These are phyloP conservation scores for Aspergillus chevalieri DNA, from an alignment of 2,329 filamentous ascomycete genomes.

Conservation along the genomic window DNA sequence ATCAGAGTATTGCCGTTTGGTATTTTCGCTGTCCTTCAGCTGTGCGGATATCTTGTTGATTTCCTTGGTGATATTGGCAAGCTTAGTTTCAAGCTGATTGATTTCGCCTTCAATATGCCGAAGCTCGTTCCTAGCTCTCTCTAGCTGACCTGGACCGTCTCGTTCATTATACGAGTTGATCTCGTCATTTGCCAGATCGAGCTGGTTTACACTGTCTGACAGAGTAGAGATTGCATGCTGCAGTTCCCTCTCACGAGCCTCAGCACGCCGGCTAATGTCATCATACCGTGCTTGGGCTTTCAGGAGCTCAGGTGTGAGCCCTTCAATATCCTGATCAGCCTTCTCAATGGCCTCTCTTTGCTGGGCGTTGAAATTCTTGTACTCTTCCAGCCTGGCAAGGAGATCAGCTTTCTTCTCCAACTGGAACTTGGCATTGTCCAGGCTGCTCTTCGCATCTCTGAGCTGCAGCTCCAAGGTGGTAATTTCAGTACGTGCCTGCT, in stretches of 20 bases:
- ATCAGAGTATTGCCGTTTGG: conserved; percentile 79
- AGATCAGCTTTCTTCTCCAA: conserved; percentile 75
- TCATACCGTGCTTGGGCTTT: conserved; percentile 72
- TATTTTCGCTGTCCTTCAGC: conserved; percentile 71
- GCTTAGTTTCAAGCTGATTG: conserved; percentile 59
- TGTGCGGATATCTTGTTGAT: conserved; percentile 74
- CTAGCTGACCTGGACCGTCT: conserved; percentile 67
- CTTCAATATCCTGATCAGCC: conserved; percentile 66
- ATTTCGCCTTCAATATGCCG: conserved; percentile 62
- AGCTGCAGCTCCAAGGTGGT: conserved; percentile 68
- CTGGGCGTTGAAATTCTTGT: conserved; percentile 61
- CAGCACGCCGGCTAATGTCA: conserved; percentile 66
- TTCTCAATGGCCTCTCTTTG: conserved; percentile 64
- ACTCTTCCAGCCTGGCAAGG: conserved; percentile 63
- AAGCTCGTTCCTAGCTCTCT: conserved; percentile 63
- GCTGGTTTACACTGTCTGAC: conserved; percentile 67
- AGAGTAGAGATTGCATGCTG: conserved; percentile 66
- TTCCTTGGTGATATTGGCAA: conserved; percentile 59
- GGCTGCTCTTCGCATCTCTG: conserved; percentile 66
- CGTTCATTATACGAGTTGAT: conserved; percentile 74
- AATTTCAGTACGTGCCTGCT: conserved; percentile 63
- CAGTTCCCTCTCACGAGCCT: conserved; percentile 65
- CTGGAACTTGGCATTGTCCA: conserved; percentile 64
- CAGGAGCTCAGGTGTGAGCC: conserved; percentile 67
- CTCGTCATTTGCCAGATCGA: conserved; percentile 67